A percentile compares a stretch with the other conserved stretches of the same genome.
Conservation (phyloP, 2,329 filamentous ascomycete species). For the Exophiala xenobiotica region DNA sequence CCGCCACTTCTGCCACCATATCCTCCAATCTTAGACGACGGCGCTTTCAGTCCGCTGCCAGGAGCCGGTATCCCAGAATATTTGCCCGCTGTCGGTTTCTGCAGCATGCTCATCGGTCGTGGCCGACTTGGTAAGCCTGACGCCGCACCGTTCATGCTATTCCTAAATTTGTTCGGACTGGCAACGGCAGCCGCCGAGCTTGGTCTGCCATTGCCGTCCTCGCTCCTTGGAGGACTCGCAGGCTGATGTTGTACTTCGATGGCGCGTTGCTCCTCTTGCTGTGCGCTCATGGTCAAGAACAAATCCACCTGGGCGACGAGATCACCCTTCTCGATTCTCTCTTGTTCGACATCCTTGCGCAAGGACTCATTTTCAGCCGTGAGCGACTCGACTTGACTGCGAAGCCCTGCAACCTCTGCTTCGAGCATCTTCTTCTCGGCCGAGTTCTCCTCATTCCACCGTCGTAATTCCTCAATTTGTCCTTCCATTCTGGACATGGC, state of each 20-base stretch:
- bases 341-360: conserved; percentile 56
- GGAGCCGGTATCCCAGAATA: conserved; percentile 29
- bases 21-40: conserved; percentile 25
- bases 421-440: conserved; percentile 67
- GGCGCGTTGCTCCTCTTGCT: conserved; percentile 31
- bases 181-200: conserved; percentile 19
- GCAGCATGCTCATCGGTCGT: conserved; percentile 31
- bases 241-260: conserved; percentile 23
- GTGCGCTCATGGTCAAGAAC: conserved; percentile 44
- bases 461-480: conserved; percentile 39
- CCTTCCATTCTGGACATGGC: conserved; percentile 43
- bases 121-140: conserved; percentile 12
- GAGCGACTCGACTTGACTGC: conserved; percentile 68
- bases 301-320: conserved; percentile 49
- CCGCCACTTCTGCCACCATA: conserved; percentile 30
- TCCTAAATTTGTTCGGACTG: conserved; percentile 27
- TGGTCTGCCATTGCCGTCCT: conserved; percentile 26
- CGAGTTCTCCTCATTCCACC: conserved; percentile 61
- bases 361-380: conserved; percentile 67
- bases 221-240: conserved; percentile 30
- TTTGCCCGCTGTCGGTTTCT: conserved; percentile 28
- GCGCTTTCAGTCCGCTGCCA: conserved; percentile 30
- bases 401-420: conserved; percentile 72
- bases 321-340: conserved; percentile 51
- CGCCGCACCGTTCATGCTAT: conserved; percentile 20